Evolutionary conservation across 345 rosid species (phyloP).

Genomic region (Gossypium stocksii): DNA sequence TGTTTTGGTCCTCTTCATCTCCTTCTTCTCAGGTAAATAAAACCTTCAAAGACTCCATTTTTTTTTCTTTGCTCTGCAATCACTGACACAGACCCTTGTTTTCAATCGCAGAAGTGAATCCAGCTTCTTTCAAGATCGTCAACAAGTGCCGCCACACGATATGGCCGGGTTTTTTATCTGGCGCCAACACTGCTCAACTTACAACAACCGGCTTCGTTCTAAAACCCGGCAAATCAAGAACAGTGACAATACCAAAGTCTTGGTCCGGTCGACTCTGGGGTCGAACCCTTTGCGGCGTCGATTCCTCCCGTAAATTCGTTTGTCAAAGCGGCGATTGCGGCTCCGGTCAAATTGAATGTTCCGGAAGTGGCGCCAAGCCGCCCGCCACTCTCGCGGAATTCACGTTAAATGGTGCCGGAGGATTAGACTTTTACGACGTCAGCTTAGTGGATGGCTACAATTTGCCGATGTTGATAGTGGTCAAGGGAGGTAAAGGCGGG

Average conservation of each 20-base stretch:
- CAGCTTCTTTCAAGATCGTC: slow-evolving; percentile 61
- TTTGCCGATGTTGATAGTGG: slow-evolving; percentile 58
- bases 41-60: background rate
- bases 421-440: slow-evolving; percentile 79
- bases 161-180: slow-evolving; percentile 91
- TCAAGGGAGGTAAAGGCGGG: slow-evolving; percentile 44
- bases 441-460: slow-evolving; percentile 75
- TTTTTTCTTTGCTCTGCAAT: background rate
- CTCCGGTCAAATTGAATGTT: slow-evolving; percentile 58
- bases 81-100: background rate
- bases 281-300: slow-evolving; percentile 48
- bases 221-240: slow-evolving; percentile 47
- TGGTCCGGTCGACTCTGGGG: slow-evolving; percentile 98
- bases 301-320: slow-evolving; percentile 43
- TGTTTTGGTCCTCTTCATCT: slow-evolving; percentile 19
- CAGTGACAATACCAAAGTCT: slow-evolving; percentile 45
- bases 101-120: slow-evolving; percentile 27
- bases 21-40: slow-evolving; percentile 36
- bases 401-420: slow-evolving; percentile 67
- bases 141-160: slow-evolving; percentile 68
- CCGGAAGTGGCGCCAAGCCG: slow-evolving; percentile 67
- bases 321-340: slow-evolving; percentile 86
- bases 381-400: slow-evolving; percentile 92
- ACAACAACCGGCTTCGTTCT: slow-evolving; percentile 79
- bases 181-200: slow-evolving; percentile 60